Percentiles rank a stretch among this genome's conserved stretches.
Evolutionary conservation across 1,139 yeast species (phyloP).

Genomic region (Debaryomyces fabryi): DNA sequence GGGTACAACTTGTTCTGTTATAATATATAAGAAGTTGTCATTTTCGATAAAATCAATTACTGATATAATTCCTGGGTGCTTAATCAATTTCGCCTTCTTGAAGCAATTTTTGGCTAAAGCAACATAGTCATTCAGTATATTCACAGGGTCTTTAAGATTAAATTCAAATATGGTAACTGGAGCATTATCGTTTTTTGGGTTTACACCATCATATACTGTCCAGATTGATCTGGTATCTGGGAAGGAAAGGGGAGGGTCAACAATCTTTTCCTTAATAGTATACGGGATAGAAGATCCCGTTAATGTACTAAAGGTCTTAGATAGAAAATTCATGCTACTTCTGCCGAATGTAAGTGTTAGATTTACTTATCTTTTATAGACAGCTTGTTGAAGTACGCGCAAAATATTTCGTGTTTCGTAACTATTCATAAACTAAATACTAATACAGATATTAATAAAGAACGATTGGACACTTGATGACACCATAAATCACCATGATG

Average conservation of each 20-base stretch:
- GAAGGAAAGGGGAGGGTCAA: slow-evolving; percentile 18
- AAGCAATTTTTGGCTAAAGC: slow-evolving; percentile 65
- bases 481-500: not conserved
- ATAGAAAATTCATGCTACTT: slow-evolving; percentile 56
- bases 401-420: not conserved
- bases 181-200: slow-evolving; percentile 40
- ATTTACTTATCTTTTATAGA: not conserved
- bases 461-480: not conserved
- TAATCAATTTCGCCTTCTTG: slow-evolving; percentile 65
- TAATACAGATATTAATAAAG: not conserved
- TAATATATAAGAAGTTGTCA: slow-evolving; percentile 61
- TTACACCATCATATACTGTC: slow-evolving; percentile 51
- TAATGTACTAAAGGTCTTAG: slow-evolving; percentile 57
- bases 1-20: slow-evolving; percentile 80
- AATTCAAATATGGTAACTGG: slow-evolving; percentile 66
- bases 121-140: slow-evolving; percentile 30
- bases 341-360: not conserved
- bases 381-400: not conserved
- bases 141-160: slow-evolving; percentile 47
- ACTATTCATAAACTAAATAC: not conserved
- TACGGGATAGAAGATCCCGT: slow-evolving; percentile 62
- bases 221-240: slow-evolving; percentile 42
- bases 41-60: slow-evolving; percentile 72
- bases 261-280: slow-evolving; percentile 49
- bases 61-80: slow-evolving; percentile 76